Evolutionary conservation across 257 asterid genomes (phyloP).

Genomic region (Solanum bukasovii): DNA sequence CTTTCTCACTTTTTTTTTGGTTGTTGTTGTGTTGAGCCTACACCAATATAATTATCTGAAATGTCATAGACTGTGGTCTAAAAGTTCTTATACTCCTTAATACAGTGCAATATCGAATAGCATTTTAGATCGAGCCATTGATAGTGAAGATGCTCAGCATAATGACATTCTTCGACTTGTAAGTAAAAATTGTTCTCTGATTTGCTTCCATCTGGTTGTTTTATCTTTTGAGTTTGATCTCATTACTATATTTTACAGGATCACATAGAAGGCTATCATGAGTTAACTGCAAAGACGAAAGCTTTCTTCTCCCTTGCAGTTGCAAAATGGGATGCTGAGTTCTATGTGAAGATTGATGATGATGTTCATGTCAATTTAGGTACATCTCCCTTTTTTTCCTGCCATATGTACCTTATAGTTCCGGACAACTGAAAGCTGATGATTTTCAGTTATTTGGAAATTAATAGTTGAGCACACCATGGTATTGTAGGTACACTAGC

Average conservation of each 20-base stretch:
- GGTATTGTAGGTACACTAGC: conserved; percentile 41
- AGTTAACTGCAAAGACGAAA: conserved; percentile 73
- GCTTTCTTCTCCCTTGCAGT: conserved; percentile 64
- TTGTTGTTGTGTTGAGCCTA: neutral
- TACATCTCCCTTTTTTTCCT: neutral
- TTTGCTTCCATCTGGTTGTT: neutral
- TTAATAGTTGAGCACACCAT: neutral
- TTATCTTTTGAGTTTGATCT: neutral
- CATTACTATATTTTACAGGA: conserved; percentile 21
- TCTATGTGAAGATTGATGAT: conserved; percentile 67
- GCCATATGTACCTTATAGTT: neutral
- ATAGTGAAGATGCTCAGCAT: conserved; percentile 55
- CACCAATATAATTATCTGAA: neutral
- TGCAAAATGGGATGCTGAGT: conserved; percentile 70
- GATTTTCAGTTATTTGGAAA: neutral
- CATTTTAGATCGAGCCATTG: conserved; percentile 67
- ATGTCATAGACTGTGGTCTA: neutral
- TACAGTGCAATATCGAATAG: conserved; percentile 59
- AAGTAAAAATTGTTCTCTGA: neutral
- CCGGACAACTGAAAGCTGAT: neutral
- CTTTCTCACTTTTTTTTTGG: neutral
- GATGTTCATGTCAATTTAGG: conserved; percentile 86
- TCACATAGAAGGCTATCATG: conserved; percentile 79
- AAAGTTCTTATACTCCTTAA: neutral
- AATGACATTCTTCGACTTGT: conserved; percentile 64